phyloP scores from a whole-genome alignment of 495 filamentous ascomycete genomes.

The Neurospora sp. region DNA sequence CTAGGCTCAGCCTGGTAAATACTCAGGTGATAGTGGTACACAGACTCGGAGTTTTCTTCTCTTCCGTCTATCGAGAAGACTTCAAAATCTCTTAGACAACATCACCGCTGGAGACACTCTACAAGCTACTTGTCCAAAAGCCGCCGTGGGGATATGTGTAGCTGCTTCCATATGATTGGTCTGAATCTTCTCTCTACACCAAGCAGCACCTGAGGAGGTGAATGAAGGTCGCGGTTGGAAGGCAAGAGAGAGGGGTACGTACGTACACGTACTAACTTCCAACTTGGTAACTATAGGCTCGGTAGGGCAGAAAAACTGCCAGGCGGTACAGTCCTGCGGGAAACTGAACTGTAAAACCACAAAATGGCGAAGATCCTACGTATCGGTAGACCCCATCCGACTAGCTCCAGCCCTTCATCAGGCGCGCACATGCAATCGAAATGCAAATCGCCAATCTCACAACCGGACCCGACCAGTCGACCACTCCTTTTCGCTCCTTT shows the following conservation, averaged over 20 bases:
- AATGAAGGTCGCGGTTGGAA: background rate
- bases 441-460: background rate
- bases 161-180: background rate
- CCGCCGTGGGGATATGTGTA: background rate
- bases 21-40: background rate
- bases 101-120: background rate
- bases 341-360: background rate
- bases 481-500: background rate
- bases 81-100: background rate
- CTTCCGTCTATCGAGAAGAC: background rate
- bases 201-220: background rate
- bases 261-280: background rate
- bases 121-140: background rate
- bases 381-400: background rate
- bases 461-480: background rate
- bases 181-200: background rate
- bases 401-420: background rate
- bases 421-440: background rate
- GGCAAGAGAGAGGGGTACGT: background rate
- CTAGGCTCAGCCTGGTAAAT: background rate
- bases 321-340: background rate
- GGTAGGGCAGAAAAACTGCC: background rate
- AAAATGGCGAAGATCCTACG: background rate
- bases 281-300: background rate
- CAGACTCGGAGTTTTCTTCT: background rate